Base-by-base conservation (phyloP, 257 asterid species). In the Solanum etuberosum region DNA sequence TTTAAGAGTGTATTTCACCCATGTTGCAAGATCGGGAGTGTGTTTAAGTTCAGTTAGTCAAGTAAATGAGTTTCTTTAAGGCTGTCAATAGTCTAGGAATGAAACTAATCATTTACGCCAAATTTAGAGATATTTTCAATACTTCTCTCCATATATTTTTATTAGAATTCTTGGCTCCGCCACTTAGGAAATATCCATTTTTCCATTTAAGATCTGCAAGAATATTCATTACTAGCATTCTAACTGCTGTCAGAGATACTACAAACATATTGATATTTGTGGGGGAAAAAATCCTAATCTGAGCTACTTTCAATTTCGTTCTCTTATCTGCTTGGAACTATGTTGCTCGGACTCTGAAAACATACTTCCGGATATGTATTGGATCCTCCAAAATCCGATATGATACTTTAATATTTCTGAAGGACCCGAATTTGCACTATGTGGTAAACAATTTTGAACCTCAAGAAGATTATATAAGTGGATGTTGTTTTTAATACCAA, bases 281-380 rank as follows among this genome's bases (percentile, higher is more conserved):
- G 61, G 61, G 59, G 59, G 0, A 14, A 5, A 16, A 13, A 5
- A 48, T 48, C 21, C 21, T 48, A 48, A 14, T 32, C 13, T 32
- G 80, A 21, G 15, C 8, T 9, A 34, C 16, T 34, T 34, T 5
- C 1, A 15, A 16, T 15, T 15, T 72, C 43, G 29, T 72, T 34
- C 0, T 9, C 0, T 9, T 32, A 9, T 16, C 0, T 20, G 9
- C 0, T 18, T 34, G 46, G 38, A 14, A 0, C 2, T 68, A 68
- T 68, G 6, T 68, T 68, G 76, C 1, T 15, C 5, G 3, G 5
- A 29, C 23, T 68, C n/a, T 68, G 3, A 0, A 31, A 31, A 15
- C 1, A 68, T 68, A 31, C 0, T 1, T 15, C 1, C 3, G 0
- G 5, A 0, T 8, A 1, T 9, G 1, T 7, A 32, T 15, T 10